Evolutionary conservation across 495 filamentous ascomycete genomes (phyloP).

Genomic region (Trypethelium eluteriae): DNA sequence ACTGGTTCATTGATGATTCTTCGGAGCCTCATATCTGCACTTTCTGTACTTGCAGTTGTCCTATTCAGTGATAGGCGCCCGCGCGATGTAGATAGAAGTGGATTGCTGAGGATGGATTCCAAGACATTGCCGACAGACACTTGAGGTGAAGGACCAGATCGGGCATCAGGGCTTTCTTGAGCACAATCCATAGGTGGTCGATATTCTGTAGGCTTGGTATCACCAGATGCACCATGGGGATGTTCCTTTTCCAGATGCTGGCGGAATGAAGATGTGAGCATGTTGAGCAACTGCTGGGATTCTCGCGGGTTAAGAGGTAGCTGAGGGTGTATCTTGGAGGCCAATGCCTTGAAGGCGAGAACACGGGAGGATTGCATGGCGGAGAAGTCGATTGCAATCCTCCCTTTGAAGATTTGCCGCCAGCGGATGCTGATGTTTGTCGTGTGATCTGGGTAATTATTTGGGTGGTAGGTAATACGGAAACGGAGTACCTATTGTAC

Average conservation of each 20-base stretch:
- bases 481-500: too few relatives aligned
- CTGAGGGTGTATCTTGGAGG: slow-evolving; percentile 58
- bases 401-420: not conserved
- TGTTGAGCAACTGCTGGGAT: slow-evolving; percentile 58
- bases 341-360: slow-evolving; percentile 25
- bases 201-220: slow-evolving; percentile 8
- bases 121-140: slow-evolving; percentile 47
- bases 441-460: too few relatives aligned
- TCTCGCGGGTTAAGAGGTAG: slow-evolving; percentile 57
- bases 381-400: slow-evolving; percentile 13
- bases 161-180: not conserved
- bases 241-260: slow-evolving; percentile 62
- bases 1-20: slow-evolving; percentile 26
- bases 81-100: slow-evolving; percentile 43
- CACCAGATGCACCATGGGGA: slow-evolving; percentile 19
- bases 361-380: slow-evolving; percentile 25
- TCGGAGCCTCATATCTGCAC: not conserved
- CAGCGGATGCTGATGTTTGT: too few relatives aligned
- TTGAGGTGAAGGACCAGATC: slow-evolving; percentile 22
- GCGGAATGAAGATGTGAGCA: slow-evolving; percentile 70
- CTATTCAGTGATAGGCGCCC: slow-evolving; percentile 2
- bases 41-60: not conserved
- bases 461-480: too few relatives aligned
- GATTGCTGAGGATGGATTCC: slow-evolving; percentile 60
- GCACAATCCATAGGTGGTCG: not conserved